Evolutionary conservation across 2,329 filamentous ascomycete genomes (phyloP), one percentile per base, ranked within the genome.

Genomic region (Xylaria multiplex): DNA sequence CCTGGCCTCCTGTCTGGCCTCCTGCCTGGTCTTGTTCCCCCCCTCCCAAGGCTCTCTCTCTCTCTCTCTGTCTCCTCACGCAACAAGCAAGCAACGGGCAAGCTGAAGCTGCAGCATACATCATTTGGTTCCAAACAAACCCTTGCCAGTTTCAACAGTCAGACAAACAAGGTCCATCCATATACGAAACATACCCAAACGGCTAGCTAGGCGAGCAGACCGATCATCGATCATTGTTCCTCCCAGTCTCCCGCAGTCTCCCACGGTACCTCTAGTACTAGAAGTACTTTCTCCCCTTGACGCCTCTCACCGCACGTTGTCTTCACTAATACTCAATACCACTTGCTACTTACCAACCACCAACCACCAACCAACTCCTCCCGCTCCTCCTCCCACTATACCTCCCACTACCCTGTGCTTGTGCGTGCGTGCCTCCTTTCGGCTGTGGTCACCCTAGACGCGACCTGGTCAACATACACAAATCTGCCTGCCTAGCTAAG

Each of bases 371-470:
- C 50, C 50, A 40, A 53, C n/a, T 30, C 53, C 32, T 43, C 27
- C 32, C 27, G 6, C 27, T 40, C 35, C 71, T 67, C 71, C 70
- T 65, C 71, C 72, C 71, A 69, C 75, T 71, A 65, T 54, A 58
- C 60, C 57, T 65, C 61, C 64, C 59, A 46, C 65, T 67, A 64
- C 58, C 56, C 55, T 66, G 55, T 53, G 61, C 53, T 43, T 57
- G 54, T 62, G 46, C 40, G 65, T 65, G 43, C 63, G 60, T 70
- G 62, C 63, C 70, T 67, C 67, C 68, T 66, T 71, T 72, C 72
- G 63, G 63, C 66, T 66, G 72, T 70, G 74, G 74, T 68, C 74
- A 69, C 73, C 70, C 73, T 64, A 69, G 68, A 74, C 69, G 72
- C 74, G 74, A 68, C 67, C 65, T 70, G 64, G 68, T 63, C 60